Base-by-base conservation (phyloP, 371 early-diverging fungal species). In the Mucor circinelloides region DNA sequence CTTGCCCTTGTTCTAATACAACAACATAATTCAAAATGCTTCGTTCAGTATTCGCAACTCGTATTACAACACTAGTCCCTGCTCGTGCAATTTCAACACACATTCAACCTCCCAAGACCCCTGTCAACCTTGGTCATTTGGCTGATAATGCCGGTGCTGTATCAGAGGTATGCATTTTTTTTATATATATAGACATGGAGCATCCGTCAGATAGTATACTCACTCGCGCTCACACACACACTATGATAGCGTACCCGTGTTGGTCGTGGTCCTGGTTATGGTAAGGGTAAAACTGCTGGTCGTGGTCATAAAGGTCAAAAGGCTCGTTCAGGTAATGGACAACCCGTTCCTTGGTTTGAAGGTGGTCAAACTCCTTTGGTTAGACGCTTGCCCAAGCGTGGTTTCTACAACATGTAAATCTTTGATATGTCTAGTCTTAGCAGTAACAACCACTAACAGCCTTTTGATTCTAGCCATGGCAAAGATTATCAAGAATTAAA, bases 281-380 rank as follows among this genome's bases (percentile, higher is more conserved):
- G 95, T 61, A 90, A 90, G 68, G 97, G 97, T 54, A 91, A 94
- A 68, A 97, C 96, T 19, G 88, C 93, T 50, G 97, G 96, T 36
- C 89, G 95, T 34, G 97, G 98, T 74, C 91, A 92, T 62, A 97
- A 97, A 78, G 98, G 98, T 70, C 96, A 91, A 76, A 93, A 95
- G 62, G 91, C 94, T 15, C 90, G 97, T 23, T 69, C 91, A 3
- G 90, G 93, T 68, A 93, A 91, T 63, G 83, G 90, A 40, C 87
- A 89, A 59, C 95, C 95, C 31, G 80, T 84, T 21, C 93, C 92
- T 4, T 94, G 91, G 36, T 98, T 94, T 75, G 96, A 96, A 80
- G 98, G 98, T 77, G 98, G 98, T 55, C 97, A 97, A 75, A 94
- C 94, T 12, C 94, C 95, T 46, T 66, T 97, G 50, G 84, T 89